phyloP scores from a whole-genome alignment of 2,329 filamentous ascomycete genomes.

The Pyrenophora teres region DNA sequence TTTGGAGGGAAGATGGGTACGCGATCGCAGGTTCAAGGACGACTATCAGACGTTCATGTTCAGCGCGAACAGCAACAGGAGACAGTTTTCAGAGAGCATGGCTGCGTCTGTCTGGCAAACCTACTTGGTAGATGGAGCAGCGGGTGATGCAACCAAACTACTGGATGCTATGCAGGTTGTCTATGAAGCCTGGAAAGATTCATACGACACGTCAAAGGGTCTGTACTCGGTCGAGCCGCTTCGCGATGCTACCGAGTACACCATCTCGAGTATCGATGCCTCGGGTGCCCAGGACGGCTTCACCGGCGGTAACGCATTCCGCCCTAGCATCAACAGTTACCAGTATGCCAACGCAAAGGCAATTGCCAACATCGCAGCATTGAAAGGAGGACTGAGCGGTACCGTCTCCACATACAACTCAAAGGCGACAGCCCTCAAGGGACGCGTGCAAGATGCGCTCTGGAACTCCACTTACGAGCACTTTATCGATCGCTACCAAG shows the following conservation, averaged over 20 bases:
- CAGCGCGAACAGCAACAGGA: slow-evolving; percentile 46
- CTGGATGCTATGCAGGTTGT: slow-evolving; percentile 46
- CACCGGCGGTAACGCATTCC: slow-evolving; percentile 48
- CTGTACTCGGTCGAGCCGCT: slow-evolving; percentile 53
- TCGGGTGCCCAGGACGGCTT: slow-evolving; percentile 50
- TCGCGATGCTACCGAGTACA: slow-evolving; percentile 54
- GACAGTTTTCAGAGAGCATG: slow-evolving; percentile 53
- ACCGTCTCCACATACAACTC: slow-evolving; percentile 19
- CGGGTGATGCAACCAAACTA: slow-evolving; percentile 35
- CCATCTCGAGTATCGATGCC: slow-evolving; percentile 52
- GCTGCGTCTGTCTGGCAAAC: slow-evolving; percentile 48
- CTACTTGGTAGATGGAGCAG: slow-evolving; percentile 51
- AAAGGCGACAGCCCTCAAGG: slow-evolving; percentile 45
- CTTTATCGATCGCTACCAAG: slow-evolving; percentile 52
- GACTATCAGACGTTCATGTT: slow-evolving; percentile 53
- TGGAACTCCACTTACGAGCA: slow-evolving; percentile 53
- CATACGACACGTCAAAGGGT: slow-evolving; percentile 47
- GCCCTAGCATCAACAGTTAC: slow-evolving; percentile 53
- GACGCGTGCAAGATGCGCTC: slow-evolving; percentile 46
- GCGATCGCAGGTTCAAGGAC: slow-evolving; percentile 52
- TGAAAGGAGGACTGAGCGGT: slow-evolving; percentile 28
- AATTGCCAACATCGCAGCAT: slow-evolving; percentile 47
- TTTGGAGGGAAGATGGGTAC: slow-evolving; percentile 52
- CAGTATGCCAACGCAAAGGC: slow-evolving; percentile 52
- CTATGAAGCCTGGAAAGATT: slow-evolving; percentile 48